phyloP scores from a whole-genome alignment of 495 filamentous ascomycete genomes.

The Penicillium herquei region DNA sequence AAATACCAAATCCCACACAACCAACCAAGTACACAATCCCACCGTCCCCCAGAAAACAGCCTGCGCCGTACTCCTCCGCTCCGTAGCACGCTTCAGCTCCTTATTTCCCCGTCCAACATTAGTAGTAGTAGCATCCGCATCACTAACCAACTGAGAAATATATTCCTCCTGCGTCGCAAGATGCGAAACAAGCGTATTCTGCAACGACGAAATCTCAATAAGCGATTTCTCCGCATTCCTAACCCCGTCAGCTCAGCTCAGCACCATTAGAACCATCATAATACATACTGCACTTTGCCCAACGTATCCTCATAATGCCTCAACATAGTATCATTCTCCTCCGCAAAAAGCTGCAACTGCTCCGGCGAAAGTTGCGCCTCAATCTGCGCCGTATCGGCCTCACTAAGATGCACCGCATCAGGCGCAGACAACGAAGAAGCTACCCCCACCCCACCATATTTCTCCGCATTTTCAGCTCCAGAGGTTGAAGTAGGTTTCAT shows the following conservation, averaged over 20 bases:
- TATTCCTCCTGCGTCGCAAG: conserved; percentile 80
- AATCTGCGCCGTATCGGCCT: conserved; percentile 48
- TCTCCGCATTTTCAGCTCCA: conserved; percentile 5
- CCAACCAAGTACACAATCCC: conserved; percentile 73
- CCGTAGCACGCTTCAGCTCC: conserved; percentile 81
- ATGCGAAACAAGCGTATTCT: conserved; percentile 82
- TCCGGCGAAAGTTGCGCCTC: conserved; percentile 69
- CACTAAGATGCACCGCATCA: conserved; percentile 29
- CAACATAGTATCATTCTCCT: conserved; percentile 90
- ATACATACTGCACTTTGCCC: conserved; percentile 83
- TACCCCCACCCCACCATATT: neutral
- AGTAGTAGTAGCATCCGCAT: conserved; percentile 74
- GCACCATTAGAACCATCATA: no score
- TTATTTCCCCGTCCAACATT: conserved; percentile 89
- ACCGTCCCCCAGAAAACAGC: conserved; percentile 87
- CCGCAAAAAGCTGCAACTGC: conserved; percentile 88
- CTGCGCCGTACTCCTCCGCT: conserved; percentile 78
- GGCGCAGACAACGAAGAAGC: conserved; percentile 3
- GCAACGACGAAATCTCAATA: conserved; percentile 88
- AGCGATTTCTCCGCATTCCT: conserved; percentile 90
- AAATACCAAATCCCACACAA: conserved; percentile 93
- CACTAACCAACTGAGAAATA: conserved; percentile 84
- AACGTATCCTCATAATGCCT: conserved; percentile 87
- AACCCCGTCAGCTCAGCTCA: neutral
- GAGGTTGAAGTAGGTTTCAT: conserved; percentile 1